Conservation (phyloP, 768 basidiomycete species). For the Lactarius hatsudake region DNA sequence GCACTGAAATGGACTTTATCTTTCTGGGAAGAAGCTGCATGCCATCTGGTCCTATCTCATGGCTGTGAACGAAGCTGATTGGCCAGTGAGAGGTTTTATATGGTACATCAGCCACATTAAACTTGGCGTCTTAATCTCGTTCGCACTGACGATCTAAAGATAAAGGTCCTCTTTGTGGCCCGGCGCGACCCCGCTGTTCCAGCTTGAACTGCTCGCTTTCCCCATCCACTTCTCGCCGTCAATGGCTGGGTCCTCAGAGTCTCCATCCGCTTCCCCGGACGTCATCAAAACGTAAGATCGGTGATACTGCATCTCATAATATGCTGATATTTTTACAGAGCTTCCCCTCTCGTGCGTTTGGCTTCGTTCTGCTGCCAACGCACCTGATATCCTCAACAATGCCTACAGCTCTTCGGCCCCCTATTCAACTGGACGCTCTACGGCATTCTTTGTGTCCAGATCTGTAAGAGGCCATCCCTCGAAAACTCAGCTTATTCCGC, state of each 20-base stretch:
- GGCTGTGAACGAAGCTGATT: neutral
- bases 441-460: conserved; percentile 3
- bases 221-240: neutral
- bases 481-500: neutral
- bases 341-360: neutral
- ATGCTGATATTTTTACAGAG: neutral
- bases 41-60: neutral
- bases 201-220: too few relatives aligned
- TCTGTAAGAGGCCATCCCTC: neutral
- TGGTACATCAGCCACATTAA: neutral
- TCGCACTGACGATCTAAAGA: neutral
- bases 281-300: neutral
- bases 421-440: neutral
- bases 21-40: neutral
- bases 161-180: neutral
- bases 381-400: neutral
- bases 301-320: neutral
- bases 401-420: neutral
- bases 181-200: neutral
- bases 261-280: neutral
- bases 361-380: neutral
- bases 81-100: neutral
- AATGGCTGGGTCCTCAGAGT: neutral
- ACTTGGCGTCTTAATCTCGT: neutral
- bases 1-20: neutral